Base-by-base conservation (phyloP, 352 stramenopile species). In the Pythium oligandrum region DNA sequence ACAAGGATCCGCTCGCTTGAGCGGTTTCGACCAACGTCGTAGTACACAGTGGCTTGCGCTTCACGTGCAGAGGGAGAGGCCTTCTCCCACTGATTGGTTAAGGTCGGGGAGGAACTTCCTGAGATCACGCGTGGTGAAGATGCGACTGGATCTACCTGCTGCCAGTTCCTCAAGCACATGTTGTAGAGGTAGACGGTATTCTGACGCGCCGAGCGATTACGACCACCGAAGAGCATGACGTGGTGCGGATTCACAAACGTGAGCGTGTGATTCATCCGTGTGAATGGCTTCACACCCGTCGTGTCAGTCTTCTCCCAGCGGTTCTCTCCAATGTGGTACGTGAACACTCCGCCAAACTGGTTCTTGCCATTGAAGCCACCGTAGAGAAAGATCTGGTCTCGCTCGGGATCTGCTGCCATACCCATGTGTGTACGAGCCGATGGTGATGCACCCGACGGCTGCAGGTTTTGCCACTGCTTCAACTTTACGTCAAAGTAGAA, bases 401-500 rank as follows among this genome's bases (percentile, higher is more conserved):
- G 61, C 51, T 63, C 63, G n/a, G 68, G 45, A 42, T 48, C 75
- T 35, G 67, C 74, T 1, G 77, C 66, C 40, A 90, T 70, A 5
- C 62, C 70, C 0, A 77, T 73, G 59, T 78, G 83, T 11, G 77
- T 68, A 34, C 80, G 68, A 4, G 77, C 60, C 5, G 74, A 58
- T 2, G 78, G 78, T 6, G 54, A 30, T 9, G 52, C 68, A 9
- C 78, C 76, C 12, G 30, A 68, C 30, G 46, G 53, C 38, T 12
- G 38, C 6, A 68, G 73, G 17, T 76, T 65, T 3, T 67, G 53
- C 80, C 80, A 90, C 54, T 85, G 70, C 48, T 82, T 78, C 12
- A 86, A 45, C n/a, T 51, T 53, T 11, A 72, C 61, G 51, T 90
- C 75, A 53, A 83, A 88, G 64, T 85, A 88, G 53, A 90, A 88